Conservation (phyloP, 805 yeast genomes). For the Hanseniaspora nectarophila region DNA sequence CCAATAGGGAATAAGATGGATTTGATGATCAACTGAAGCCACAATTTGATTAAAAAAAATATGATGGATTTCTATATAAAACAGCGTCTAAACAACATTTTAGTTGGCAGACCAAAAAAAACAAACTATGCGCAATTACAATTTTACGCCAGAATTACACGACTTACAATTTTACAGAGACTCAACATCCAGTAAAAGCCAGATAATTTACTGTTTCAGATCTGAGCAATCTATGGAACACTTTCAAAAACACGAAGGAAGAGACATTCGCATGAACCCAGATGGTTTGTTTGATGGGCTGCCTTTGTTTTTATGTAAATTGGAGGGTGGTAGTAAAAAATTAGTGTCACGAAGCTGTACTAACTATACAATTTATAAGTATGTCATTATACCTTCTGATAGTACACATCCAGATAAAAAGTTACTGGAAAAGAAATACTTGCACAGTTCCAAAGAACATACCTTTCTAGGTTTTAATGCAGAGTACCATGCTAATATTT, state of each 20-base stretch:
- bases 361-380: slow-evolving; percentile 6
- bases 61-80: no score
- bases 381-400: not conserved
- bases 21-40: no score
- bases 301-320: not conserved
- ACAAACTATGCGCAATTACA: not conserved
- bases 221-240: slow-evolving; percentile 4
- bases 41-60: no score
- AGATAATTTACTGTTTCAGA: slow-evolving; percentile 1
- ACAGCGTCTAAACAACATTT: no score
- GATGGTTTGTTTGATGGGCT: not conserved
- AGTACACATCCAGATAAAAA: not conserved
- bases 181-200: not conserved
- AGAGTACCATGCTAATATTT: not conserved
- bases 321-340: not conserved
- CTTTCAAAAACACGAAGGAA: not conserved
- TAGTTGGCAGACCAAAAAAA: not conserved
- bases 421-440: not conserved
- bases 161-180: slow-evolving; percentile 2
- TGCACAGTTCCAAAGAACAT: not conserved
- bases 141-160: not conserved
- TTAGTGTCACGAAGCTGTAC: not conserved
- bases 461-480: not conserved
- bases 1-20: no score
- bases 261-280: not conserved